Conservation (phyloP, 768 basidiomycete genomes). For the Rhizopogon roseolus region DNA sequence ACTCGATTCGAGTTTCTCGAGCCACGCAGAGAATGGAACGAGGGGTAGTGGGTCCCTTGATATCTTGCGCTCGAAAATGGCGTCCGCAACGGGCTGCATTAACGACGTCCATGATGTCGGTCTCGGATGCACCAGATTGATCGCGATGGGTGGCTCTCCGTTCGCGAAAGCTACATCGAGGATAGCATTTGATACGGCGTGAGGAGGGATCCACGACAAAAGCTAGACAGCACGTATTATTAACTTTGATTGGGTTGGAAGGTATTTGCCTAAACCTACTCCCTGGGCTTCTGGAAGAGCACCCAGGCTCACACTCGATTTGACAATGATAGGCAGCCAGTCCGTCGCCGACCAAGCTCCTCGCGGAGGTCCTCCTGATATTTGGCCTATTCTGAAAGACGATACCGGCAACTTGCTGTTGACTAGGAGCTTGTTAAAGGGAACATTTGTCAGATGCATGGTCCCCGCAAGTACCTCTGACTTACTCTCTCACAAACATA, state of each 20-base stretch:
- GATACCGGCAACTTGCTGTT: slow-evolving; percentile 22
- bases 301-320: slow-evolving; percentile 24
- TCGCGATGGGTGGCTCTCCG: slow-evolving; percentile 12
- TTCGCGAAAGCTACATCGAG: slow-evolving; percentile 21
- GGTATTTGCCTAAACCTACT: slow-evolving; percentile 20
- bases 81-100: slow-evolving; percentile 20
- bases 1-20: slow-evolving; percentile 13
- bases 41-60: slow-evolving; percentile 19
- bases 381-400: slow-evolving; percentile 22
- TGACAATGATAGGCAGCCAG: slow-evolving; percentile 27
- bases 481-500: slow-evolving; percentile 16
- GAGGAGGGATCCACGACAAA: slow-evolving; percentile 6
- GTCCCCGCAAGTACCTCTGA: not conserved
- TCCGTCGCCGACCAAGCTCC: slow-evolving; percentile 11
- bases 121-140: slow-evolving; percentile 37
- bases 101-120: slow-evolving; percentile 27
- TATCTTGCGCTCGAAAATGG: slow-evolving; percentile 4
- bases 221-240: slow-evolving; percentile 13
- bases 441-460: not conserved
- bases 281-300: slow-evolving; percentile 27
- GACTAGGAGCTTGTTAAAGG: slow-evolving; percentile 20
- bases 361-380: slow-evolving; percentile 21
- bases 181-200: slow-evolving; percentile 21
- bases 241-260: not conserved
- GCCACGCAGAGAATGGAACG: slow-evolving; percentile 31